Conservation (phyloP, 192 early-diverging fungal species). For the Linnemannia zychae region DNA sequence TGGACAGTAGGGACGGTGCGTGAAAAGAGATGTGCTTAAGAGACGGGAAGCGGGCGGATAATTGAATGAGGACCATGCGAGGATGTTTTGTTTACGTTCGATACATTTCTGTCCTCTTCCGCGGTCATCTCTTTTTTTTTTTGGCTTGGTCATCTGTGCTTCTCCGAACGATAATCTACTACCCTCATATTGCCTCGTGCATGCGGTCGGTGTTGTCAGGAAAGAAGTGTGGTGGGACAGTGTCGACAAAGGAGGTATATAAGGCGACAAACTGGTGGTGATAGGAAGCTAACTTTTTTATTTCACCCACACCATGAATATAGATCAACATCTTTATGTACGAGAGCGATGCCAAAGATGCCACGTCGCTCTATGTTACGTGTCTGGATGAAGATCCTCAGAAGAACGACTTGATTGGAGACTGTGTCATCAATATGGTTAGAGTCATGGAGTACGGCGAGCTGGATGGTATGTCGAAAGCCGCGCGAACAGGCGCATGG, state of each 20-base stretch:
- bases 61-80: conserved; percentile 1
- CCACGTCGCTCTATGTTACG: conserved; percentile 53
- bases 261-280: not conserved
- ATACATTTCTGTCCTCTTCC: conserved; percentile 1
- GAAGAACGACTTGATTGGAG: conserved; percentile 66
- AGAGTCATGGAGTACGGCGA: conserved; percentile 65
- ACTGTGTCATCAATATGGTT: conserved; percentile 62
- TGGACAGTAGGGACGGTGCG: not conserved
- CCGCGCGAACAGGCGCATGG: not conserved
- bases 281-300: not conserved
- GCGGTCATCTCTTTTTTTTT: not conserved
- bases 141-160: not conserved
- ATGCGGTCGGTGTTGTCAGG: not conserved
- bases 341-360: conserved; percentile 60
- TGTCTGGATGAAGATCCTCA: conserved; percentile 66
- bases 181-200: conserved; percentile 9
- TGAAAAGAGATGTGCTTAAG: not conserved
- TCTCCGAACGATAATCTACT: not conserved
- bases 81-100: not conserved
- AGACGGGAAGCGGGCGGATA: not conserved
- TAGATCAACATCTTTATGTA: conserved; percentile 63
- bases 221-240: too few relatives aligned
- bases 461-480: conserved; percentile 60
- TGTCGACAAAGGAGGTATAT: not conserved
- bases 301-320: not conserved